Conservation (phyloP, 768 basidiomycete species). For the Pholiota molesta region DNA sequence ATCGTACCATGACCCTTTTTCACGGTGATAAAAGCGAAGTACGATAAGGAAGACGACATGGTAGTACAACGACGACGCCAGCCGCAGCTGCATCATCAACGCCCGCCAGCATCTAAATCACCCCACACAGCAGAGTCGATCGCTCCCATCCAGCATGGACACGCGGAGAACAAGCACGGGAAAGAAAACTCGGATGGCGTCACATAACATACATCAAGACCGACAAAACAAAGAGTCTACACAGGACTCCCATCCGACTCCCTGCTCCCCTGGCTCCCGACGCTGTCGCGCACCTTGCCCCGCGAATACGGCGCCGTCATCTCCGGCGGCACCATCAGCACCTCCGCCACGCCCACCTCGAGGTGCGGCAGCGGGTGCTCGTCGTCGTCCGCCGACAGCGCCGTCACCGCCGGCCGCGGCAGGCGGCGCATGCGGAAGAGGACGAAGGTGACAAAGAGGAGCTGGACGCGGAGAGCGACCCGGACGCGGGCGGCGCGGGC, state of each 20-base stretch:
- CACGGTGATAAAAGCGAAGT: too few species aligned
- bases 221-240: background rate
- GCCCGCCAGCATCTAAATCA: too few species aligned
- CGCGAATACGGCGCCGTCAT: background rate
- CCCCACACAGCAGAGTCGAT: too few species aligned
- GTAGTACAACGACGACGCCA: too few species aligned
- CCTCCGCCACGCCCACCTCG: conserved; percentile 35
- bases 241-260: background rate
- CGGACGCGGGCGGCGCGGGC: conserved; percentile 24
- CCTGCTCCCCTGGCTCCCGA: background rate
- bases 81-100: too few species aligned
- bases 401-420: background rate
- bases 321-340: conserved; percentile 18
- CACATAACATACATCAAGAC: background rate
- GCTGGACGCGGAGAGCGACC: background rate
- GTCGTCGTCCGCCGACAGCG: conserved; percentile 9
- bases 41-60: too few species aligned
- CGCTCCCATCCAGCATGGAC: too few species aligned
- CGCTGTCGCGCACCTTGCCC: conserved; percentile 6
- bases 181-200: too few species aligned
- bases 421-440: too few species aligned
- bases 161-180: too few species aligned
- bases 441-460: too few species aligned
- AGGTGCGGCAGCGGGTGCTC: conserved; percentile 31
- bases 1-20: too few species aligned